phyloP scores from a whole-genome alignment of 2,329 filamentous ascomycete genomes.

The Cylindrodendrum hubeiense region DNA sequence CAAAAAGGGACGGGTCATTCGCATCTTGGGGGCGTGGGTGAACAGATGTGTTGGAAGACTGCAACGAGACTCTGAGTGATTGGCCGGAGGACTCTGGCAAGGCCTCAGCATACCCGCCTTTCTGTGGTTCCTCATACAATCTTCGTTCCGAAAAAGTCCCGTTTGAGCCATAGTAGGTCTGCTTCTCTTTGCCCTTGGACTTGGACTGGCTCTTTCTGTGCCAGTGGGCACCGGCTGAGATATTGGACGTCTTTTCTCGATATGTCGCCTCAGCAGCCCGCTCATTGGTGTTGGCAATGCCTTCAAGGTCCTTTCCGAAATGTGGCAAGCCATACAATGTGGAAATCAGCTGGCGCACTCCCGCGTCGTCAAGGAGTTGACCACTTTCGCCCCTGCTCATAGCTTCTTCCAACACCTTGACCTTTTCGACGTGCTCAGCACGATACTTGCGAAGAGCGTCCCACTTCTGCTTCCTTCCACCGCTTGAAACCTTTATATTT shows the following conservation, averaged over 20 bases:
- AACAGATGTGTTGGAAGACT: no score
- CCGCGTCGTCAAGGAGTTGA: not conserved
- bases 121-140: no score
- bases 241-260: constrained; percentile 5
- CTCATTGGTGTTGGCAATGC: constrained; percentile 6
- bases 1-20: no score
- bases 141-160: no score
- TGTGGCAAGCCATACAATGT: not conserved
- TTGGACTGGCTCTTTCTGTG: no score
- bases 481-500: constrained; percentile 11
- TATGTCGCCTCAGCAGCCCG: not conserved
- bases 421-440: constrained; percentile 15
- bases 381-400: not conserved
- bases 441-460: no score
- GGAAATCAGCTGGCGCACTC: not conserved
- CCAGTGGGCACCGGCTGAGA: constrained; percentile 11
- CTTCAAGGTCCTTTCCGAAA: not conserved
- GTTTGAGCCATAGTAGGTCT: no score
- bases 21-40: no score
- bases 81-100: no score
- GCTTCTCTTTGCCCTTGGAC: no score
- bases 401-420: constrained; percentile 18
- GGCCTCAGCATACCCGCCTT: no score
- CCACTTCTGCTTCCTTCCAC: constrained; percentile 11
- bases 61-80: no score